Evolutionary conservation across 441 rosid species (phyloP).

Genomic region (Jatropha multifida): DNA sequence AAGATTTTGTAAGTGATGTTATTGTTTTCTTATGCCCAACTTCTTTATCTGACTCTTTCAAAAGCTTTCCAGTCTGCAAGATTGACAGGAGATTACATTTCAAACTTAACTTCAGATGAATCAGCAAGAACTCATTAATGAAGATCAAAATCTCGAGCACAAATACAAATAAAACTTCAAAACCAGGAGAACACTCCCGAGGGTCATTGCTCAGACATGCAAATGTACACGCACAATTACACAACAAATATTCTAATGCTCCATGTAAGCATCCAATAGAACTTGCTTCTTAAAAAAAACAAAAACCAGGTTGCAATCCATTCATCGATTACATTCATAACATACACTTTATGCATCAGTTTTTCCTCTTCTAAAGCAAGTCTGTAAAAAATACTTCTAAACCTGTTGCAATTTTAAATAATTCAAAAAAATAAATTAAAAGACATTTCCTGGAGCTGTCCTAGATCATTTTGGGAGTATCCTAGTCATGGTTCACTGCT

Average conservation of each 20-base stretch:
- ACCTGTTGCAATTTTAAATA: neutral
- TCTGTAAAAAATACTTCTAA: neutral
- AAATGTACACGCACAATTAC: neutral
- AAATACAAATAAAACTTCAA: neutral
- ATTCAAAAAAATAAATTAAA: neutral
- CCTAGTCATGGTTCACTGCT: neutral
- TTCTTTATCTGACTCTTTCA: slow-evolving; percentile 64
- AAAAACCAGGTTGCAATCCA: too few species aligned
- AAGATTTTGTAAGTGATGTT: slow-evolving; percentile 70
- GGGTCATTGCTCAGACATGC: neutral
- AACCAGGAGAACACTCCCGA: neutral
- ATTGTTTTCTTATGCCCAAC: slow-evolving; percentile 76
- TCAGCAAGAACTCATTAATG: neutral
- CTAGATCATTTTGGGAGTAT: neutral
- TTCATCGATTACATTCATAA: too few species aligned
- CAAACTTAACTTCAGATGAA: neutral
- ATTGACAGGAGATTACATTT: slow-evolving; percentile 2
- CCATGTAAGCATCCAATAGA: neutral
- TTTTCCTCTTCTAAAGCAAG: neutral
- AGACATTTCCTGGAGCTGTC: neutral
- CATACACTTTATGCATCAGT: neutral
- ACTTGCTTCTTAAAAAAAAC: neutral
- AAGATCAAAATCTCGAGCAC: neutral
- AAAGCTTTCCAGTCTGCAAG: slow-evolving; percentile 77
- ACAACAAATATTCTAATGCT: neutral